Evolutionary conservation across 345 rosid genomes (phyloP), one percentile per base, ranked within the genome.

Genomic region (Moringa oleifera): DNA sequence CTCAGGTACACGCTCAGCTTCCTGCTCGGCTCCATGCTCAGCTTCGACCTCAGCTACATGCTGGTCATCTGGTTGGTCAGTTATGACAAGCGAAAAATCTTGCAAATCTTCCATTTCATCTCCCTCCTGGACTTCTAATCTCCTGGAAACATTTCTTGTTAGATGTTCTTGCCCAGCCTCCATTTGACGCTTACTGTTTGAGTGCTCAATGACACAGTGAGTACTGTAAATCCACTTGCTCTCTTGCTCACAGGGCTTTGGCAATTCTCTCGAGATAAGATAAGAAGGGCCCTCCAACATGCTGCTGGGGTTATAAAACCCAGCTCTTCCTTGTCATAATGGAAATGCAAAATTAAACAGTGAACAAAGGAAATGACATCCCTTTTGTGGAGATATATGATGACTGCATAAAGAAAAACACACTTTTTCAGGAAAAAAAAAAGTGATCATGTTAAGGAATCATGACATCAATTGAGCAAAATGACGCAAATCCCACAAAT

Each of bases 241-340:
- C 55, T 80, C 83, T 67, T 74, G 80, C 61, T 79, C 72, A 37
- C 76, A 66, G 19, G 82, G 74, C 64, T 69, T 69, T 22, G 85
- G 82, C 18, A 85, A 73, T 22, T 80, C 82, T 50, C 72, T 81
- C 11, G 82, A 31, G 55, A 76, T 70, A 4, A 75, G 68, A 68
- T 65, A 81, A 58, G 73, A 64, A 52, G 79, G 82, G 59, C 73
- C 78, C 66, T 83, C 88, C 81, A 86, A 76, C 90, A 82, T 81
- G 46, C 71, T 66, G 53, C 51, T 13, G n/a, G 59, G 64, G 21
- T 63, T 61, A 61, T 25, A 45, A 7, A 18, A 51, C 18, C 46
- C 20, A 12, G 17, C 23, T 24, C 67, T 66, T 61, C 66, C 18
- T 57, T 51, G 20, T 62, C 20, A 57, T 28, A 56, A 59, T 15